A percentile compares a stretch with the other conserved stretches of the same genome.
phyloP scores from a whole-genome alignment of 345 rosid species.

The Salix suchowensis region DNA sequence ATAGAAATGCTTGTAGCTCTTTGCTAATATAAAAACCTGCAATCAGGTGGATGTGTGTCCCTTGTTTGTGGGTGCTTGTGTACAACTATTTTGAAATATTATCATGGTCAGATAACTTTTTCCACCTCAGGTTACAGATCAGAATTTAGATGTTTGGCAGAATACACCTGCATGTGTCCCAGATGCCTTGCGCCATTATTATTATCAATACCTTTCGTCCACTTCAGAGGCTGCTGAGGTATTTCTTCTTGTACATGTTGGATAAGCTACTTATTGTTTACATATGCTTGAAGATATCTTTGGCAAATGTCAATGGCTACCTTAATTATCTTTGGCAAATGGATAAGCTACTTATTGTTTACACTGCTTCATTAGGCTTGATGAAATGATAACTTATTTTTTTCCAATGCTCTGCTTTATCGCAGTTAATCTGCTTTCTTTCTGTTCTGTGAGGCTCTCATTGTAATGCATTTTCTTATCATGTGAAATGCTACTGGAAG shows the following conservation, averaged over 20 bases:
- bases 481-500: too few relatives aligned
- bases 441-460: not conserved
- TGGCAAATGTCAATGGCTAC: not conserved
- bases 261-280: slow-evolving; percentile 20
- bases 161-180: slow-evolving; percentile 77
- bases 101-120: slow-evolving; percentile 11
- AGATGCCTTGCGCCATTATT: slow-evolving; percentile 92
- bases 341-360: too few relatives aligned
- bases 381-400: not conserved
- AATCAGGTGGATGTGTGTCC: slow-evolving; percentile 3
- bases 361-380: not conserved
- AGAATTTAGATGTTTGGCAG: slow-evolving; percentile 85
- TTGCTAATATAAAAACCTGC: not conserved
- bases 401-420: not conserved
- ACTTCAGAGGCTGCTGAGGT: slow-evolving; percentile 96
- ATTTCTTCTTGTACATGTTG: slow-evolving; percentile 12
- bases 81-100: not conserved
- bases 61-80: not conserved
- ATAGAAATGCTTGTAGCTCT: too few relatives aligned
- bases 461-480: not conserved
- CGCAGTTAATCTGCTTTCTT: not conserved
- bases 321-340: not conserved
- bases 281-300: not conserved
- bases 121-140: slow-evolving; percentile 78
- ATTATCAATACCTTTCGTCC: slow-evolving; percentile 95